phyloP scores from a whole-genome alignment of 1,284 basidiomycete species.

The Boletellus dicymbophilus region DNA sequence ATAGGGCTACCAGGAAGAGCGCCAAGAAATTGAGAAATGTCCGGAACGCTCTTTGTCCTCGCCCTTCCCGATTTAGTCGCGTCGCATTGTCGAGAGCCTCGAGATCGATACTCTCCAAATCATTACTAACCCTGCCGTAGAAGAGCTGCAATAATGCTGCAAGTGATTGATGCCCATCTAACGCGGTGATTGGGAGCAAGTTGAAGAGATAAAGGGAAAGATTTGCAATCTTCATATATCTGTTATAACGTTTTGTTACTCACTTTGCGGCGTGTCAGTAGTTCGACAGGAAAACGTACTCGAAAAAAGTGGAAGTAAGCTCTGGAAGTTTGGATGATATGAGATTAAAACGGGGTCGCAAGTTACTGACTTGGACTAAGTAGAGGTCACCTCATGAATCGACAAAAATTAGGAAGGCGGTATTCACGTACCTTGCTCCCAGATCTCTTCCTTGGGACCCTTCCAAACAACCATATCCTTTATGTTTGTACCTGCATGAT shows the following conservation, averaged over 20 bases:
- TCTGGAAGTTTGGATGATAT: conserved; percentile 48
- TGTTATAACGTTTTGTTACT: conserved; percentile 33
- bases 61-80: conserved; percentile 8
- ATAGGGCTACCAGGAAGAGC: conserved; percentile 24
- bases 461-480: conserved; percentile 60
- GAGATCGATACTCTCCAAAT: conserved; percentile 15
- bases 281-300: too few species aligned
- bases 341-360: conserved; percentile 45
- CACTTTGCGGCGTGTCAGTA: too few species aligned
- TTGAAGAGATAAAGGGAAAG: conserved; percentile 75
- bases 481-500: background rate
- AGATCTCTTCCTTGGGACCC: conserved; percentile 65
- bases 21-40: conserved; percentile 21
- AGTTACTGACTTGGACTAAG: conserved; percentile 56
- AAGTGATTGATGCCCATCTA: conserved; percentile 64
- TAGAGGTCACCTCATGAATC: background rate
- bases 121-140: background rate
- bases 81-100: conserved; percentile 14
- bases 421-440: conserved; percentile 60
- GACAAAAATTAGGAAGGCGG: background rate
- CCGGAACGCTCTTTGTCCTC: conserved; percentile 18
- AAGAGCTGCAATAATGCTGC: conserved; percentile 38
- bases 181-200: conserved; percentile 59
- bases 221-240: conserved; percentile 63
- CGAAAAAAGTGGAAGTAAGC: conserved; percentile 41